These are phyloP conservation scores for Nymphaea thermarum DNA, from an alignment of 164 flowering plant genomes.

Conservation along the genomic window DNA sequence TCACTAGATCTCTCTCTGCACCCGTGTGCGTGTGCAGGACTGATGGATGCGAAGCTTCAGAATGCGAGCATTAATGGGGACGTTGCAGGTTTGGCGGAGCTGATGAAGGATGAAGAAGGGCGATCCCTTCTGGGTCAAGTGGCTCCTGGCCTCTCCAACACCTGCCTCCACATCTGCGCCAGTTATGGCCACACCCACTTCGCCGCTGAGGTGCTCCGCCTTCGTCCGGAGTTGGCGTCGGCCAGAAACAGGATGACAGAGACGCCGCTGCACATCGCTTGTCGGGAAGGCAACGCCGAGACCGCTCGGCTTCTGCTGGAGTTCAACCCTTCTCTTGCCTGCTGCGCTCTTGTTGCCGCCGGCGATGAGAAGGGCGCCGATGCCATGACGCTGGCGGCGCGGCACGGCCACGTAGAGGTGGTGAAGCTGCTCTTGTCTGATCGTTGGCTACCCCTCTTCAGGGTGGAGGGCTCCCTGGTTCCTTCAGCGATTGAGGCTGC, in stretches of 20 bases:
- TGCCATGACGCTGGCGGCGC: not conserved
- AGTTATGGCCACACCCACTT: not conserved
- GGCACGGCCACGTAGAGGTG: not conserved
- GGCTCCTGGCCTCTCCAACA: not conserved
- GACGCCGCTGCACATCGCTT: constrained; percentile 1
- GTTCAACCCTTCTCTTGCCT: not conserved
- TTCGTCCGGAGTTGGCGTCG: not conserved
- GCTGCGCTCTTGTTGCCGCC: too few species aligned
- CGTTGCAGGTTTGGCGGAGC: not conserved
- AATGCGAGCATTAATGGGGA: not conserved
- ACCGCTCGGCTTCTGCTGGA: not conserved
- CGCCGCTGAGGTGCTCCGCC: not conserved
- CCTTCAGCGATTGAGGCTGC: too few species aligned
- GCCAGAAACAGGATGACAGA: not conserved
- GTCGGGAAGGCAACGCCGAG: not conserved
- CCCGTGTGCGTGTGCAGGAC: not conserved
- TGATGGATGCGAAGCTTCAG: not conserved
- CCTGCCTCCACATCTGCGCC: not conserved
- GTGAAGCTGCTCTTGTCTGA: not conserved
- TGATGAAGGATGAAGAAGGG: not conserved
- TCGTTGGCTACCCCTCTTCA: too few species aligned
- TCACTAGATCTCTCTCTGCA: not conserved
- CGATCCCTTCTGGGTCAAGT: not conserved
- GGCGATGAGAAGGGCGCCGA: too few species aligned
- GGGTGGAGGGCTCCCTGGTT: too few species aligned